Conservation (phyloP, 352 stramenopile species). For the Globisporangium middletonii region DNA sequence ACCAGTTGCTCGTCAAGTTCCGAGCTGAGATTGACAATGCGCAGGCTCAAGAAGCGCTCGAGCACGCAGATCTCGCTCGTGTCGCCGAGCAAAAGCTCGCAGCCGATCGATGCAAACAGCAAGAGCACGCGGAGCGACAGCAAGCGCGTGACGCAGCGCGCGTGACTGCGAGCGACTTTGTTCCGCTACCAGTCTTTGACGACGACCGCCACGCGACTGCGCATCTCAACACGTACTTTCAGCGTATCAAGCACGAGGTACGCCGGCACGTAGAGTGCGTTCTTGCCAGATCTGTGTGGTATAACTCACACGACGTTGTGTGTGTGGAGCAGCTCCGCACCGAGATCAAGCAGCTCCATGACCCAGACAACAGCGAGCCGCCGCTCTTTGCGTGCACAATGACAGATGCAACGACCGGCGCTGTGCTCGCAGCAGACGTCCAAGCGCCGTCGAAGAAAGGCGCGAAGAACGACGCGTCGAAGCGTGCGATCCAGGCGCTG, state of each 20-base stretch:
- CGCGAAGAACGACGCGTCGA: conserved; percentile 61
- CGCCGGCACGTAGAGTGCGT: not conserved
- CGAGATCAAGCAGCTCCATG: conserved; percentile 34
- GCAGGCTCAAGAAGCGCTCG: conserved; percentile 19
- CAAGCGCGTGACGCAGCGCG: conserved; percentile 29
- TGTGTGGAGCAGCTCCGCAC: conserved; percentile 26
- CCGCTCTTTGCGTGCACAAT: conserved; percentile 59
- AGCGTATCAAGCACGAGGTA: conserved; percentile 53
- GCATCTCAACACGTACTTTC: conserved; percentile 59
- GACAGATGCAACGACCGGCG: conserved; percentile 27
- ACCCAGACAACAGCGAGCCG: conserved; percentile 48
- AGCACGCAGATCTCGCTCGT: conserved; percentile 25
- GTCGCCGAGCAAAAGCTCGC: conserved; percentile 34
- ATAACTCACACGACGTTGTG: not conserved
- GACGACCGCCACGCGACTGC: conserved; percentile 51
- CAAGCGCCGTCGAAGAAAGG: conserved; percentile 57
- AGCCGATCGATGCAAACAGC: conserved; percentile 20
- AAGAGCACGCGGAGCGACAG: conserved; percentile 31
- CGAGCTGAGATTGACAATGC: conserved; percentile 35
- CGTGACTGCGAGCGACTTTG: conserved; percentile 26
- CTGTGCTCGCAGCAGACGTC: conserved; percentile 44
- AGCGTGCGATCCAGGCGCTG: conserved; percentile 65
- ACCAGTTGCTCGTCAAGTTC: conserved; percentile 45
- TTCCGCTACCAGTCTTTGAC: conserved; percentile 44
- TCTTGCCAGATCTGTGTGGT: not conserved